A percentile compares a stretch with the other conserved stretches of the same genome.
These are phyloP conservation scores for Arthrocladium fulminans DNA, from an alignment of 2,329 filamentous ascomycete genomes.

Conservation along the genomic window DNA sequence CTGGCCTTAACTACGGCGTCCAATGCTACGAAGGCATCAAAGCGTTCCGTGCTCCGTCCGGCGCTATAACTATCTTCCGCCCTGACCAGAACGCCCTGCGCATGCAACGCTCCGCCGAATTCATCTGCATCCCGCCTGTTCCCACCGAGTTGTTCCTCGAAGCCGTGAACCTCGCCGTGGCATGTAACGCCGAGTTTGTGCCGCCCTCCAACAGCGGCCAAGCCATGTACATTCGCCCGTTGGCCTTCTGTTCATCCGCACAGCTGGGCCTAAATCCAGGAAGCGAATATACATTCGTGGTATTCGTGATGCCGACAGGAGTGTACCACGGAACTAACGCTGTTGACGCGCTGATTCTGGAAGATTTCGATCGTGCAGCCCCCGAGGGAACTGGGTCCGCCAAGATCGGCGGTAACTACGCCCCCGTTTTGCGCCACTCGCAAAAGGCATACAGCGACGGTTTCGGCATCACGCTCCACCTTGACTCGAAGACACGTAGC, in stretches of 20 bases:
- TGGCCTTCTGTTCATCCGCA: constrained; percentile 78
- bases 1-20: constrained; percentile 91
- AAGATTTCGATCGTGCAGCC: constrained; percentile 89
- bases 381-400: constrained; percentile 81
- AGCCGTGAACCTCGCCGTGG: constrained; percentile 70
- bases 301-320: constrained; percentile 84
- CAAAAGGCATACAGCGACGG: constrained; percentile 70
- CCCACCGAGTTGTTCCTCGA: constrained; percentile 67
- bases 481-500: constrained; percentile 73
- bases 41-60: constrained; percentile 72
- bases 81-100: constrained; percentile 75
- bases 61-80: constrained; percentile 74
- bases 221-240: constrained; percentile 83
- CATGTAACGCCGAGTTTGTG: constrained; percentile 81
- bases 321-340: constrained; percentile 87
- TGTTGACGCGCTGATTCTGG: constrained; percentile 78
- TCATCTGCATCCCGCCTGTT: constrained; percentile 73
- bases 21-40: constrained; percentile 99
- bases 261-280: constrained; percentile 80
- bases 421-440: constrained; percentile 79
- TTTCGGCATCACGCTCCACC: constrained; percentile 87
- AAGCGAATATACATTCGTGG: constrained; percentile 84
- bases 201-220: constrained; percentile 82
- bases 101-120: constrained; percentile 74
- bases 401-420: constrained; percentile 96